phyloP scores from a whole-genome alignment of 2,329 filamentous ascomycete species.

The Lecanicillium sp. region DNA sequence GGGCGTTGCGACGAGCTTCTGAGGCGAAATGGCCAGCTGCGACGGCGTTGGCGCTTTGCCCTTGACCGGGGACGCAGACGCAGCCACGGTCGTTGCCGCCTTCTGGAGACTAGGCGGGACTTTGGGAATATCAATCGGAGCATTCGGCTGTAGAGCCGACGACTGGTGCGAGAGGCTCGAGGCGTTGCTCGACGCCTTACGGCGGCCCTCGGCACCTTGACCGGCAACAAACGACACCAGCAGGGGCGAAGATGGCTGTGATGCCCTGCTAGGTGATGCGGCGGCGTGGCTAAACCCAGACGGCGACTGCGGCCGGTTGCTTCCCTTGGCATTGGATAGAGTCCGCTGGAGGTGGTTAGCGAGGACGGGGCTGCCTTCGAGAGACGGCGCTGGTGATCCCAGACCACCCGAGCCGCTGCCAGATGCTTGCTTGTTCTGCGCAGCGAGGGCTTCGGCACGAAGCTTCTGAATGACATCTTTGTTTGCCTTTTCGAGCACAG shows the following conservation, averaged over 20 bases:
- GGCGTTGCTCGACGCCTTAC: constrained; percentile 88
- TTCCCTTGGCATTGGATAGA: constrained; percentile 70
- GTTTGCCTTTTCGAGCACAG: constrained; percentile 94
- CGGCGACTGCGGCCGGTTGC: constrained; percentile 76
- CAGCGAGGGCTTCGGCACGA: constrained; percentile 78
- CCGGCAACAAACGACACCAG: constrained; percentile 93
- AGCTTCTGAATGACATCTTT: constrained; percentile 98
- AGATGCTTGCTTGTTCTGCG: constrained; percentile 48
- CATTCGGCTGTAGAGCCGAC: constrained; percentile 61
- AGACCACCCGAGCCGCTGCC: constrained; percentile 35
- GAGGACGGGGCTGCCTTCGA: constrained; percentile 81
- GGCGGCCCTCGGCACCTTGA: constrained; percentile 67
- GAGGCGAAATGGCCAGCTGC: constrained; percentile 52
- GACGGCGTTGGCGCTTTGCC: constrained; percentile 46
- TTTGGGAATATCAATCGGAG: constrained; percentile 66
- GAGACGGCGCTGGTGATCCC: constrained; percentile 57
- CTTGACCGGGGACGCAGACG: constrained; percentile 52
- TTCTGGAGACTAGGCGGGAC: constrained; percentile 55
- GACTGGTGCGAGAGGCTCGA: constrained; percentile 79
- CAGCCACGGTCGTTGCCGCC: constrained; percentile 47
- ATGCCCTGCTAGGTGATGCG: constrained; percentile 81
- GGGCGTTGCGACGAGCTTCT: constrained; percentile 55
- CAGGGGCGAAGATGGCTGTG: constrained; percentile 63
- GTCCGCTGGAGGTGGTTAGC: constrained; percentile 75
- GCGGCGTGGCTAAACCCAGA: constrained; percentile 73